Percentiles rank a stretch among this genome's conserved stretches.
phyloP scores from a whole-genome alignment of 352 stramenopile genomes.

The Pythium scleroteichum region DNA sequence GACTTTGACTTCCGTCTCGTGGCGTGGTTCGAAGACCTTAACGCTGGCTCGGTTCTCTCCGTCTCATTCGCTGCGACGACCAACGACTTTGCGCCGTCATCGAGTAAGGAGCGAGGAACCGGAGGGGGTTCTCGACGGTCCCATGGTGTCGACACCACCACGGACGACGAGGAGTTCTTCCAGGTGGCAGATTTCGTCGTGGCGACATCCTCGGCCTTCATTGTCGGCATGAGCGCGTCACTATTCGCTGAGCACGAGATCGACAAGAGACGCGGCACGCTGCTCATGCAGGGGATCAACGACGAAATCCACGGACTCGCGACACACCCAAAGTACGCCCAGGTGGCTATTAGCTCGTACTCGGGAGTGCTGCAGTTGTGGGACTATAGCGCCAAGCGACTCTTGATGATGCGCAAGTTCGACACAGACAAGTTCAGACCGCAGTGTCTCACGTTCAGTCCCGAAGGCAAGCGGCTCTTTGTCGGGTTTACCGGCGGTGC shows the following conservation, averaged over 20 bases:
- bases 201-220: constrained; percentile 81
- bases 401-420: constrained; percentile 86
- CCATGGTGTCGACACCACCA: constrained; percentile 6
- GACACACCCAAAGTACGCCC: constrained; percentile 66
- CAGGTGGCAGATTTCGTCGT: constrained; percentile 91
- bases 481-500: constrained; percentile 86
- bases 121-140: constrained; percentile 7
- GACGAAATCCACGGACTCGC: constrained; percentile 84
- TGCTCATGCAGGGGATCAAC: constrained; percentile 91
- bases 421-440: constrained; percentile 64
- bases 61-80: constrained; percentile 78
- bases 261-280: constrained; percentile 83
- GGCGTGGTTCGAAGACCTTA: constrained; percentile 94
- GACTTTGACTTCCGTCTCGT: constrained; percentile 93
- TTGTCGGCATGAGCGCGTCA: constrained; percentile 76
- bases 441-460: constrained; percentile 81
- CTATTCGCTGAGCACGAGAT: constrained; percentile 88
- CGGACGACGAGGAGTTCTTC: constrained; percentile 53
- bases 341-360: constrained; percentile 82
- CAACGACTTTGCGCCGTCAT: background rate
- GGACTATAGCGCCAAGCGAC: constrained; percentile 84
- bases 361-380: constrained; percentile 89
- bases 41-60: constrained; percentile 84
- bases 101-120: no score
- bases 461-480: constrained; percentile 74